A percentile compares a stretch with the other conserved stretches of the same genome.
phyloP scores from a whole-genome alignment of 2,329 filamentous ascomycete species.

The Fusarium oxysporum region DNA sequence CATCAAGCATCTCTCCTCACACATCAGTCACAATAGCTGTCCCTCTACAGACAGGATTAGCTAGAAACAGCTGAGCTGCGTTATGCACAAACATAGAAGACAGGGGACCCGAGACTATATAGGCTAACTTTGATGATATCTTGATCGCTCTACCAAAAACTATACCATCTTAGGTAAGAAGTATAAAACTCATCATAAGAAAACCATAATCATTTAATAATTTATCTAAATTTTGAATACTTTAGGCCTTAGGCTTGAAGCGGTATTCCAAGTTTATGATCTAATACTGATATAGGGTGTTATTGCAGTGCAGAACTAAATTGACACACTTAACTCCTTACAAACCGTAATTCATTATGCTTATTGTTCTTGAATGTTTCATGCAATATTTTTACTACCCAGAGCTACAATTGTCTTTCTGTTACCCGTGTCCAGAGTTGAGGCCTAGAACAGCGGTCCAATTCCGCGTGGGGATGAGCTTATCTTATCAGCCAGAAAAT shows the following conservation, averaged over 20 bases:
- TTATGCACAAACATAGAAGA: too few relatives aligned
- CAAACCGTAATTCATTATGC: too few relatives aligned
- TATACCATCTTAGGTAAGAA: too few relatives aligned
- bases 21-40: not conserved
- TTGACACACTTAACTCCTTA: too few relatives aligned
- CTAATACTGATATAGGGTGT: too few relatives aligned
- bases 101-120: too few relatives aligned
- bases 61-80: too few relatives aligned
- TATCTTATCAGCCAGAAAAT: slow-evolving; percentile 39
- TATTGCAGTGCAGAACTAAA: too few relatives aligned
- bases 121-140: too few relatives aligned
- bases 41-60: too few relatives aligned
- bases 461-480: slow-evolving; percentile 27
- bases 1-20: not conserved
- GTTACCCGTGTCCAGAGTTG: not conserved
- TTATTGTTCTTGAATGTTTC: too few relatives aligned
- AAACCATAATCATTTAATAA: not conserved
- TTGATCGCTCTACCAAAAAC: too few relatives aligned
- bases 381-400: not conserved
- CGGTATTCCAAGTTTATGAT: not conserved
- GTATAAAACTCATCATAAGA: not conserved
- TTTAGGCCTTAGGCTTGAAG: not conserved
- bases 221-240: not conserved
- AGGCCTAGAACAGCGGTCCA: slow-evolving; percentile 17
- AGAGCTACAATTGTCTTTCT: not conserved